Base-by-base conservation (phyloP, 75 land plant species). In the Picea sitchensis region DNA sequence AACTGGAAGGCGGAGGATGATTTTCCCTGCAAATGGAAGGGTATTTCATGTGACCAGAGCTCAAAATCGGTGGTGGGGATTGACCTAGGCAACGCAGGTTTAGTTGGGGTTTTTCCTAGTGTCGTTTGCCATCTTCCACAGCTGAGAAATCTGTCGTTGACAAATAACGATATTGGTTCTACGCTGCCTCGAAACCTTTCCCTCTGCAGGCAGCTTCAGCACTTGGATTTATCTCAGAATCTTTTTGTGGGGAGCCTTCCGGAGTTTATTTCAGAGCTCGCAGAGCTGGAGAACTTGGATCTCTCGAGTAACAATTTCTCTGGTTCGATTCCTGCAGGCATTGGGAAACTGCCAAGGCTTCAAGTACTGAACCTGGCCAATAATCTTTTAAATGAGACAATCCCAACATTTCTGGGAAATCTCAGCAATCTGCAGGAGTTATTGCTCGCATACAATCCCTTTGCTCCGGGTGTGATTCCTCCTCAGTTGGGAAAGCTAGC, bases 21-120 rank as follows among this genome's bases (percentile, higher is more conserved):
- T 9, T 38, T 13, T 71, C 88, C 88, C 0, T 86, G 88, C 61
- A 34, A 12, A 21, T 86, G 88, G 88, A 80, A 30, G 5, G 88
- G 86, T 7, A 60, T 86, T 47, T 62, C 61, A 5, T 86, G 88
- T 61, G 23, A 62, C 54, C 71, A 31, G 18, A 38, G 26, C 41
- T 61, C 71, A 41, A 31, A 47, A 62, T 6, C 60, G 38, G 78
- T 84, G 31, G 76, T 76, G 65, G 88, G 71, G 4, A 30, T 86
- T 51, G 75, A 86, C 51, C 82, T 86, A 3, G 47, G 71, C 18
- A 60, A 20, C 18, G 76, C 54, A 71, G 54, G 56, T 3, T 65
- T 84, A 18, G 44, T 15, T 17, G 81, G 67, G n/a, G 6, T 30
- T 15, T 58, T 78, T 78, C 82, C 82, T 9, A 38, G 57, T 14